Conservation (phyloP, 2,329 filamentous ascomycete genomes). For the Ceratocystis colombiana region DNA sequence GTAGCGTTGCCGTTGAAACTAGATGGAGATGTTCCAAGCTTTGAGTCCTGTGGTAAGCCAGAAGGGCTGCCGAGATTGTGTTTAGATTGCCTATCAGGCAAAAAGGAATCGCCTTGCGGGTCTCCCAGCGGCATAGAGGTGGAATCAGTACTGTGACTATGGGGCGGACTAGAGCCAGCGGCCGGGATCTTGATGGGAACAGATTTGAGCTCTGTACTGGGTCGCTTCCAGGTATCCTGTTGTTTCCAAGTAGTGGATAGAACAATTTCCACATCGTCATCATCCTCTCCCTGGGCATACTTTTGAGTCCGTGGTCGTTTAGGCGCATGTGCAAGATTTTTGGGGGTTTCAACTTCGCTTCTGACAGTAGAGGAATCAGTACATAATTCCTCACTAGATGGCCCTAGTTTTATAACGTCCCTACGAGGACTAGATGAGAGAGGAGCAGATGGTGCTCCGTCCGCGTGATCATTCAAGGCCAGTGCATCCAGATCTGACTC, state of each 20-base stretch:
- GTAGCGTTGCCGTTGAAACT: not conserved
- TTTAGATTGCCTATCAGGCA: too few species aligned
- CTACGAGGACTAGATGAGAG: not conserved
- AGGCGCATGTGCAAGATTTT: not conserved
- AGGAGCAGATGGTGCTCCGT: not conserved
- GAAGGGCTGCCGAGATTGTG: too few species aligned
- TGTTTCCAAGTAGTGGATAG: not conserved
- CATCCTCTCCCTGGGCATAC: not conserved
- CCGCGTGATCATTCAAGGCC: too few species aligned
- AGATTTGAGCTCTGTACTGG: not conserved
- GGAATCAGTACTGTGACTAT: not conserved
- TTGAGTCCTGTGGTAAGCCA: not conserved
- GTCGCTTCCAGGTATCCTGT: not conserved
- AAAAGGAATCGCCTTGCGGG: not conserved
- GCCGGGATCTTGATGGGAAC: not conserved
- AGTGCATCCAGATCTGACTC: not conserved
- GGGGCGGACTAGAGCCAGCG: not conserved
- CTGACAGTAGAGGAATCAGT: not conserved
- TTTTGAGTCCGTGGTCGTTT: constrained; percentile 16
- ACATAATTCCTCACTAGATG: constrained; percentile 12
- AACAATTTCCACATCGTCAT: constrained; percentile 9
- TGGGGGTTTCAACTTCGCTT: constrained; percentile 3
- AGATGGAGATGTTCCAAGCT: not conserved
- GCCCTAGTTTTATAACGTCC: not conserved
- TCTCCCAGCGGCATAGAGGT: not conserved